Evolutionary conservation across 2,329 filamentous ascomycete genomes (phyloP).

Genomic region (Periconia sp.): DNA sequence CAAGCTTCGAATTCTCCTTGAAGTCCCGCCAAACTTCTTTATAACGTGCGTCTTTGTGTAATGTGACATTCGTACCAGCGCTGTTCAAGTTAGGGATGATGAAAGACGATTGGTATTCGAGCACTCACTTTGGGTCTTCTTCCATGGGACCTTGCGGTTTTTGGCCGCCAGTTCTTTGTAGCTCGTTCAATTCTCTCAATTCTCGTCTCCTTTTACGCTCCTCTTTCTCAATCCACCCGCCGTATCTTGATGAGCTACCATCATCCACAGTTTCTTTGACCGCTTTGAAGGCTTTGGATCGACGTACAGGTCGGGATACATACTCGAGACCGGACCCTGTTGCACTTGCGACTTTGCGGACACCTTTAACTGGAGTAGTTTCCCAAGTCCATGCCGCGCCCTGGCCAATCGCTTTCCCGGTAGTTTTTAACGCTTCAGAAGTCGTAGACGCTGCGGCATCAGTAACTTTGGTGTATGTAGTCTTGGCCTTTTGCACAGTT

Average conservation of each 20-base stretch:
- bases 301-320: slow-evolving; percentile 88
- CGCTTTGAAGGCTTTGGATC: slow-evolving; percentile 90
- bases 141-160: slow-evolving; percentile 60
- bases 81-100: slow-evolving; percentile 50
- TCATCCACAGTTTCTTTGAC: slow-evolving; percentile 97
- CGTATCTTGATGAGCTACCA: slow-evolving; percentile 92
- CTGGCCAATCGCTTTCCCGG: slow-evolving; percentile 84
- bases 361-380: slow-evolving; percentile 86
- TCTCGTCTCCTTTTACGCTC: slow-evolving; percentile 82
- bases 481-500: slow-evolving; percentile 79
- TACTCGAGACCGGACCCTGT: slow-evolving; percentile 89
- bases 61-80: slow-evolving; percentile 87
- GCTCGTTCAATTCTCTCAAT: slow-evolving; percentile 65
- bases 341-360: slow-evolving; percentile 80
- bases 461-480: slow-evolving; percentile 84
- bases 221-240: slow-evolving; percentile 95
- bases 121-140: slow-evolving; percentile 83
- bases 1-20: slow-evolving; percentile 82
- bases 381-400: slow-evolving; percentile 98
- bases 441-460: slow-evolving; percentile 80
- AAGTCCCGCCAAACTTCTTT: slow-evolving; percentile 98
- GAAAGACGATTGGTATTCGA: background rate
- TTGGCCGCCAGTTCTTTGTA: slow-evolving; percentile 51
- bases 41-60: slow-evolving; percentile 97
- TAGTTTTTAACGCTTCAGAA: slow-evolving; percentile 78